These are phyloP conservation scores for Penicillium coprophilum DNA, from an alignment of 495 filamentous ascomycete genomes.

Conservation along the genomic window DNA sequence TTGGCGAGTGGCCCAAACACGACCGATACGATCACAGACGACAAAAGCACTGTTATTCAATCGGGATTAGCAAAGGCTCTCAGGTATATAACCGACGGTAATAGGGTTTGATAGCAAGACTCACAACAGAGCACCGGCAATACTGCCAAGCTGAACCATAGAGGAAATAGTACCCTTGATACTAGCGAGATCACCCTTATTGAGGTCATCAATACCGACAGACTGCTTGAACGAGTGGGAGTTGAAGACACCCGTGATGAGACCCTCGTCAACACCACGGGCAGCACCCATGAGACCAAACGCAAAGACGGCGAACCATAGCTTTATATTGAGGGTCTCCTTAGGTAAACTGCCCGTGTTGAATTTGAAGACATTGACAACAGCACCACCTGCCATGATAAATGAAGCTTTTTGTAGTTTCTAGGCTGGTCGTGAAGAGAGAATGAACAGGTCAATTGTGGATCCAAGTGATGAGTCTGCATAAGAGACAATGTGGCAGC, in stretches of 20 bases:
- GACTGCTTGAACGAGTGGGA: conserved; percentile 31
- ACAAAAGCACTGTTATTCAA: neutral
- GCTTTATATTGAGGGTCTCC: conserved; percentile 49
- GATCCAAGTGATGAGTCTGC: neutral
- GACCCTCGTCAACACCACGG: conserved; percentile 59
- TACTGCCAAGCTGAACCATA: conserved; percentile 7
- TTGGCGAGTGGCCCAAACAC: conserved; percentile 58
- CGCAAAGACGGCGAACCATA: conserved; percentile 55
- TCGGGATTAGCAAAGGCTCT: neutral
- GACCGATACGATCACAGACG: conserved; percentile 50
- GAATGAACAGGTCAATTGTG: neutral
- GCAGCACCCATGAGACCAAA: conserved; percentile 61
- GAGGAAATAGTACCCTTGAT: conserved; percentile 7
- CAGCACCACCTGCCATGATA: conserved; percentile 6
- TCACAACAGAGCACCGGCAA: conserved; percentile 4
- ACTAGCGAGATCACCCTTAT: neutral
- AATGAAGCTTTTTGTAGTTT: neutral
- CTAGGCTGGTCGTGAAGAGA: neutral
- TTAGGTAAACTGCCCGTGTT: conserved; percentile 7
- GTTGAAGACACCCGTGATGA: conserved; percentile 57
- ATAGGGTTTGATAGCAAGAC: neutral
- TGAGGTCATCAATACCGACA: conserved; percentile 3
- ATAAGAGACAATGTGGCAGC: neutral
- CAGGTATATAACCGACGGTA: neutral
- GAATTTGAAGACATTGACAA: conserved; percentile 6